These are phyloP conservation scores for Leersia perrieri DNA, from an alignment of 176 grass and related monocot species.

Conservation along the genomic window DNA sequence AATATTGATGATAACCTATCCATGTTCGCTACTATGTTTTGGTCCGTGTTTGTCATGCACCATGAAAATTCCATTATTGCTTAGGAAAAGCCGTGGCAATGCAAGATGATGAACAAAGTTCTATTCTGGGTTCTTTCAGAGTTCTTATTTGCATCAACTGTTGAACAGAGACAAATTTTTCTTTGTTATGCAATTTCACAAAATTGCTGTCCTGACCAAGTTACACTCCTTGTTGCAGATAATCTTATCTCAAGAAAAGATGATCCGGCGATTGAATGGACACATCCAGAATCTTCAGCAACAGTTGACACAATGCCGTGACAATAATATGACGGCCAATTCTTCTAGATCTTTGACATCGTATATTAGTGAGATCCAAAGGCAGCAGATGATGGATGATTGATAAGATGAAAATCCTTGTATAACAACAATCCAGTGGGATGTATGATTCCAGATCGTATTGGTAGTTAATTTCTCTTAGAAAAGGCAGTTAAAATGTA, in stretches of 20 bases:
- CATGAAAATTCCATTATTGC: not conserved
- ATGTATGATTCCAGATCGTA: not conserved
- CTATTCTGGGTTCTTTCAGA: not conserved
- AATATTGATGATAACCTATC: not conserved
- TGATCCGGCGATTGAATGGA: conserved; percentile 64
- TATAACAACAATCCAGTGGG: not conserved
- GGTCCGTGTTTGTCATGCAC: not conserved
- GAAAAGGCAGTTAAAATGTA: conserved; percentile 25
- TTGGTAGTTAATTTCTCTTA: conserved; percentile 2
- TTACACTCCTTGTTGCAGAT: conserved; percentile 45
- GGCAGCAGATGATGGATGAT: conserved; percentile 63
- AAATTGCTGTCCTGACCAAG: not conserved
- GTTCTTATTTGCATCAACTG: not conserved
- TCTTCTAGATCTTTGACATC: conserved; percentile 40
- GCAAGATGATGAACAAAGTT: not conserved
- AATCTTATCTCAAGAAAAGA: conserved; percentile 95
- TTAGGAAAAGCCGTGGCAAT: not conserved
- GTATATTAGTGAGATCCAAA: conserved; percentile 56
- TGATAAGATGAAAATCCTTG: not conserved
- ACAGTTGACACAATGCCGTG: conserved; percentile 60
- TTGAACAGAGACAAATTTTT: not conserved
- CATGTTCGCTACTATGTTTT: not conserved
- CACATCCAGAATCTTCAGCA: conserved; percentile 72
- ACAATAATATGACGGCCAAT: conserved; percentile 49
- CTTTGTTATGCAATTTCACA: not conserved